Evolutionary conservation across 1,284 basidiomycete species (phyloP).

Genomic region (Veloporphyrellus conicus): DNA sequence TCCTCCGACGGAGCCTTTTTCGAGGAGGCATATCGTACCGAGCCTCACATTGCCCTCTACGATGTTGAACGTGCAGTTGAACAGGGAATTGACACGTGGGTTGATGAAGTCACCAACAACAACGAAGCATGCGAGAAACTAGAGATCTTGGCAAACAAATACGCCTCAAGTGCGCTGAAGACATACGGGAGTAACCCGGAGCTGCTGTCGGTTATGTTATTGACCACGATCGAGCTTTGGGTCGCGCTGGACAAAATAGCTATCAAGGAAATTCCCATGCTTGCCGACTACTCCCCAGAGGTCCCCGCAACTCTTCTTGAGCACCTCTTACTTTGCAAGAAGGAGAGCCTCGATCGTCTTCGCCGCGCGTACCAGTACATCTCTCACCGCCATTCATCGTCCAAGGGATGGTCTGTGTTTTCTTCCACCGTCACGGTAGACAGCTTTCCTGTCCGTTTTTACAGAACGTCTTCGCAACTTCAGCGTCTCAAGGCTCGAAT

Average conservation of each 20-base stretch:
- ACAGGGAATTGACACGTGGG: no score
- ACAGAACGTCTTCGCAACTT: conserved; percentile 12
- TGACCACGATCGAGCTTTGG: conserved; percentile 43
- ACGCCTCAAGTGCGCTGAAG: conserved; percentile 26
- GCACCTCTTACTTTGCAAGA: conserved; percentile 36
- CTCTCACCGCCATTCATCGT: no score
- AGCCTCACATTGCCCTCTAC: conserved; percentile 3
- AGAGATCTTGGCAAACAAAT: conserved; percentile 28
- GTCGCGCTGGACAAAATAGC: conserved; percentile 40
- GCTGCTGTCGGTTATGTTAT: conserved; percentile 40
- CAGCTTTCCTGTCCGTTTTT: conserved; percentile 35
- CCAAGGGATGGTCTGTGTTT: conserved; percentile 17
- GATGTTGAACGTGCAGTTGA: no score
- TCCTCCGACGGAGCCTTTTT: conserved; percentile 8
- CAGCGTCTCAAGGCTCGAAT: conserved; percentile 31
- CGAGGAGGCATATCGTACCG: not conserved
- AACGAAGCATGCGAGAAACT: conserved; percentile 9
- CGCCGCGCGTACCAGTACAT: conserved; percentile 16
- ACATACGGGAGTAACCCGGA: conserved; percentile 39
- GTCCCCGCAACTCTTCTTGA: conserved; percentile 37
- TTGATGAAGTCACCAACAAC: no score
- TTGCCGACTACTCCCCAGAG: conserved; percentile 36
- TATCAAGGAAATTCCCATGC: conserved; percentile 28
- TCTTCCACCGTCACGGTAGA: not conserved
- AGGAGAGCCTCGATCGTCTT: conserved; percentile 27